phyloP scores from a whole-genome alignment of 2,329 filamentous ascomycete species.

The Alternaria longipes region DNA sequence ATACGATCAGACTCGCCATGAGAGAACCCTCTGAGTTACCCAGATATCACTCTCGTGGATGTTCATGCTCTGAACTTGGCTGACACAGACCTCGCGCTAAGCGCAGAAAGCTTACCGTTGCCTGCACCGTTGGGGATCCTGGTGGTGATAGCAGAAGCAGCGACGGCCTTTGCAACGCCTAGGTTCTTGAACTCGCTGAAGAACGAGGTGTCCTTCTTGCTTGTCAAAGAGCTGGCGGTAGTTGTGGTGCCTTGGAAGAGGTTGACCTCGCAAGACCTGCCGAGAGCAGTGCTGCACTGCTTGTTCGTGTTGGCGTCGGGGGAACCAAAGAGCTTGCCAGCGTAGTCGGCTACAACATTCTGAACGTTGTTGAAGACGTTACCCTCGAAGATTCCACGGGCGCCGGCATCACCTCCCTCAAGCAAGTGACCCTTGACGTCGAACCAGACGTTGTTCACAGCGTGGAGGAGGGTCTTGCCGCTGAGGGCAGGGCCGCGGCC shows the following conservation, averaged over 20 bases:
- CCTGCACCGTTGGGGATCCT: neutral
- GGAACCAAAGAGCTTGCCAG: neutral
- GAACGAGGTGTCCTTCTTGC: neutral
- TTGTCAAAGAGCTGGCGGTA: neutral
- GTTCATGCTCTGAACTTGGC: neutral
- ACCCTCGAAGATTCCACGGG: neutral
- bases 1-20: rapidly evolving
- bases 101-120: neutral
- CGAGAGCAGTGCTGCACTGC: neutral
- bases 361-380: neutral
- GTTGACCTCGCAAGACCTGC: neutral
- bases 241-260: neutral
- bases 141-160: neutral
- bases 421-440: neutral
- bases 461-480: neutral
- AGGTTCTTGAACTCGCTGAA: neutral
- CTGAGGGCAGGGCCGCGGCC: neutral
- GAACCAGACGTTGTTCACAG: neutral
- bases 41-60: too few species aligned
- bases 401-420: neutral
- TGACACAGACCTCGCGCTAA: neutral
- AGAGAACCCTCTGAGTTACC: rapidly evolving
- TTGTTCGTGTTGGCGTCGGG: neutral
- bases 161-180: neutral
- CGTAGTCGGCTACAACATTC: neutral